Evolutionary conservation across 2,329 filamentous ascomycete species (phyloP), one percentile per base, ranked within the genome.

Genomic region (Aspergillus ochraceus): DNA sequence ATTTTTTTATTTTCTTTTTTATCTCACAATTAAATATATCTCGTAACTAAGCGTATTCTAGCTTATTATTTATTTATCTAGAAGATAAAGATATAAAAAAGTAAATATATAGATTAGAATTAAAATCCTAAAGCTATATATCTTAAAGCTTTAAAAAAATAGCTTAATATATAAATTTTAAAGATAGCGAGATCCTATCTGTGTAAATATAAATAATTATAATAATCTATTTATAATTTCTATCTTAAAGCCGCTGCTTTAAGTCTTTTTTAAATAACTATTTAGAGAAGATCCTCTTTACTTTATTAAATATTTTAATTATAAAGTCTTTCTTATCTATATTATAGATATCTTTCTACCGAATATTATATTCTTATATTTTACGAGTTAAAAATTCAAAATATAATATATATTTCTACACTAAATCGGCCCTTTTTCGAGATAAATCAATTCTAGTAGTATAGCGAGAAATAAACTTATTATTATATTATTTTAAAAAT

Each of bases 121-220:
- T 45, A 26, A 60, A 55, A 20, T 64, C 59, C 42, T 63, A 19
- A 51, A 68, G 51, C 59, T 46, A 67, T 9, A 20, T 54, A 54
- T 64, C 54, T 56, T 67, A 52, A 24, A 68, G 20, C 39, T 67
- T 62, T 4, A 61, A 47, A 54, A 26, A 56, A 39, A 54, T 46
- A 11, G 59, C 52, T 30, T 63, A 53, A 54, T 69, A 69, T 39
- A 69, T 68, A 22, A 69, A 36, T 47, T 42, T 32, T 30, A 57
- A 52, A 5, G 55, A 54, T 17, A 68, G 51, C 6, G 45, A 36
- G 19, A 20, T 61, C 24, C 58, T 42, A 57, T 67, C 49, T 24
- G 55, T 49, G 46, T 57, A 65, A 46, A 68, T 66, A 61, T 50
- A 62, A 4, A 52, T 54, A 52, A 68, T 61, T 30, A 36, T 55